Evolutionary conservation across 2,329 filamentous ascomycete genomes (phyloP), one percentile per base, ranked within the genome.

Genomic region (Myriosclerotinia curreyana): DNA sequence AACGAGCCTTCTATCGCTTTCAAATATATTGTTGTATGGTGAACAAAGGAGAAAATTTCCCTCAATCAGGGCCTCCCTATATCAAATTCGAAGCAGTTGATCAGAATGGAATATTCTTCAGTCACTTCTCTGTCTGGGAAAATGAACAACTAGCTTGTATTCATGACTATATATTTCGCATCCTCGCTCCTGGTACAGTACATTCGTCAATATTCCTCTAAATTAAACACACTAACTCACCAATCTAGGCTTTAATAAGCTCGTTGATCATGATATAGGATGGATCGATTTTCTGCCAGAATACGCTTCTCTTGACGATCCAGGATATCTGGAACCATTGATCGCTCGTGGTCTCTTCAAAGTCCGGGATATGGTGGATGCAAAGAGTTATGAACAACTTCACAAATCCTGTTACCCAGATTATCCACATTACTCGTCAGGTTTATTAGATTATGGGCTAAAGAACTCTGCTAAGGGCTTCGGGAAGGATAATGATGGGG

Each of bases 1-100:
- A 60, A 46, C 52, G 63, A n/a, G n/a, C 63, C 15, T 66, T 65
- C 50, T 65, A 66, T 20, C n/a, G 62, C 54, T 65, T 66, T 54
- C 54, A 66, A 46, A 60, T 65, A 2, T 65, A 60, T 42, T 60
- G 52, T 51, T 65, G 61, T 48, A 28, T 65, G 36, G 64, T 63
- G 20, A 9, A 51, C 11, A 31, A 46, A 48, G 22, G 34, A 20
- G 8, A 62, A 38, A 31, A 6, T 31, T 6, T 6, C 28, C 28
- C 28, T 31, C 28, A 6, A 31, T 31, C 28, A 31, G 6, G 28
- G 5, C 48, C 5, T 15, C 14, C 17, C 12, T 44, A 15, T 46
- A 12, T 22, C 17, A 2, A 25, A 6, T 25, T 54, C 31, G 12
- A 22, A 7, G 3, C 11, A 22, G 3, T 25, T 9, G 20, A 55